Percentiles rank a stretch among this genome's conserved stretches.
These are phyloP conservation scores for Nitzschia inconspicua DNA, from an alignment of 108 stramenopile species.

Conservation along the genomic window DNA sequence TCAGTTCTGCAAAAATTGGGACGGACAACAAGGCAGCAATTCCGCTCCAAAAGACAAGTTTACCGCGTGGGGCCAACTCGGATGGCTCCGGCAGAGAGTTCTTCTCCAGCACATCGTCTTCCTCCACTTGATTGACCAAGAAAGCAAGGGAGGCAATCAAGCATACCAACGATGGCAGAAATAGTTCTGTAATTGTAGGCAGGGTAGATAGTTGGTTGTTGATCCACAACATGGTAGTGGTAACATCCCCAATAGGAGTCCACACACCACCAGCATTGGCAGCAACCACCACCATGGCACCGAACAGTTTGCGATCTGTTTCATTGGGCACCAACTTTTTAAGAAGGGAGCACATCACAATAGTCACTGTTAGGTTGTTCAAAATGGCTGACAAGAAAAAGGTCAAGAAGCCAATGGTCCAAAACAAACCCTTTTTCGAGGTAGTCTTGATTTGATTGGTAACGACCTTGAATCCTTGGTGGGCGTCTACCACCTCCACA, in stretches of 20 bases:
- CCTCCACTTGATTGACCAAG: constrained; percentile 80
- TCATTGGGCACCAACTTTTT: constrained; percentile 84
- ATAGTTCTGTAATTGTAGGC: constrained; percentile 86
- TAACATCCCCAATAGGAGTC: constrained; percentile 96
- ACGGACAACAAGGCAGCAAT: constrained; percentile 81
- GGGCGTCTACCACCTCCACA: constrained; percentile 93
- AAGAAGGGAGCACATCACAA: constrained; percentile 89
- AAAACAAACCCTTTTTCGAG: constrained; percentile 85
- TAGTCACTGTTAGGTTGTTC: constrained; percentile 93
- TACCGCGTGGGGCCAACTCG: constrained; percentile 76
- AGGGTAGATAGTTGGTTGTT: constrained; percentile 86
- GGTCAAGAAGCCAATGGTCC: constrained; percentile 89
- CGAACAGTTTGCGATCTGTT: constrained; percentile 84
- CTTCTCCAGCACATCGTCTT: constrained; percentile 51
- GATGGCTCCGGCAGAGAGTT: constrained; percentile 55
- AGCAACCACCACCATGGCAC: constrained; percentile 94
- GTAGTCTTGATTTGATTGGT: constrained; percentile 90
- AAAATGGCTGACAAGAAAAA: constrained; percentile 91
- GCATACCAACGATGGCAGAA: constrained; percentile 85
- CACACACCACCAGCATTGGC: constrained; percentile 95
- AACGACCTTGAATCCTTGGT: constrained; percentile 94
- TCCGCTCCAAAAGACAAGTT: constrained; percentile 87
- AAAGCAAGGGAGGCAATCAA: constrained; percentile 78
- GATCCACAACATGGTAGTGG: constrained; percentile 96
- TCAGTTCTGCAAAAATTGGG: constrained; percentile 87